Conservation (phyloP, 2,329 filamentous ascomycete species). For the Hirsutella thompsonii region DNA sequence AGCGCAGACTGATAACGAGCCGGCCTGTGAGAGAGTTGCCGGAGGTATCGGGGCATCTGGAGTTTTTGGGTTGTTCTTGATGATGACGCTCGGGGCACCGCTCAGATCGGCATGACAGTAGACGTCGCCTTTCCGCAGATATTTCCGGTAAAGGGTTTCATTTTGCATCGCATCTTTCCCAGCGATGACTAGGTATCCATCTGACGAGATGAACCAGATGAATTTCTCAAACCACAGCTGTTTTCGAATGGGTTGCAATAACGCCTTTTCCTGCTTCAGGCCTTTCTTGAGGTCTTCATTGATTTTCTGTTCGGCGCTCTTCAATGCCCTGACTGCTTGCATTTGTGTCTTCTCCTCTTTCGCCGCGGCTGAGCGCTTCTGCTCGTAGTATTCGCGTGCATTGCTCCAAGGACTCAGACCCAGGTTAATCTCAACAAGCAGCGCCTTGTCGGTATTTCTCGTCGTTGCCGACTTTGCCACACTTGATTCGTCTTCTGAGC, state of each 20-base stretch:
- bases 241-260: slow-evolving; percentile 70
- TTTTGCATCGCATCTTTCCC: slow-evolving; percentile 83
- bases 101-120: slow-evolving; percentile 86
- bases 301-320: slow-evolving; percentile 84
- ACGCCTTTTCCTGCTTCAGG: slow-evolving; percentile 81
- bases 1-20: slow-evolving; percentile 69
- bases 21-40: slow-evolving; percentile 81
- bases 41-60: slow-evolving; percentile 82
- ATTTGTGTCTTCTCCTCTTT: slow-evolving; percentile 81
- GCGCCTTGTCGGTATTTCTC: slow-evolving; percentile 33
- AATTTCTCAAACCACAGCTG: slow-evolving; percentile 98
- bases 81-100: slow-evolving; percentile 71
- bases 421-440: slow-evolving; percentile 78
- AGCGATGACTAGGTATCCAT: slow-evolving; percentile 84
- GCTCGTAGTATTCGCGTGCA: slow-evolving; percentile 81
- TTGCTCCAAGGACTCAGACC: slow-evolving; percentile 76
- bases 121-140: slow-evolving; percentile 79
- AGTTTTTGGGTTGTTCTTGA: slow-evolving; percentile 73
- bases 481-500: slow-evolving; percentile 20
- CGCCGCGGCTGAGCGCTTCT: slow-evolving; percentile 68
- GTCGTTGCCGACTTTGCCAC: slow-evolving; percentile 20
- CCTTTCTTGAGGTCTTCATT: slow-evolving; percentile 73
- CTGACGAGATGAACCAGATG: slow-evolving; percentile 85
- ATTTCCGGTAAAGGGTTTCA: slow-evolving; percentile 78
- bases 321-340: slow-evolving; percentile 71